Base-by-base conservation (phyloP, 768 basidiomycete species). In the Tricholoma flavovirens region DNA sequence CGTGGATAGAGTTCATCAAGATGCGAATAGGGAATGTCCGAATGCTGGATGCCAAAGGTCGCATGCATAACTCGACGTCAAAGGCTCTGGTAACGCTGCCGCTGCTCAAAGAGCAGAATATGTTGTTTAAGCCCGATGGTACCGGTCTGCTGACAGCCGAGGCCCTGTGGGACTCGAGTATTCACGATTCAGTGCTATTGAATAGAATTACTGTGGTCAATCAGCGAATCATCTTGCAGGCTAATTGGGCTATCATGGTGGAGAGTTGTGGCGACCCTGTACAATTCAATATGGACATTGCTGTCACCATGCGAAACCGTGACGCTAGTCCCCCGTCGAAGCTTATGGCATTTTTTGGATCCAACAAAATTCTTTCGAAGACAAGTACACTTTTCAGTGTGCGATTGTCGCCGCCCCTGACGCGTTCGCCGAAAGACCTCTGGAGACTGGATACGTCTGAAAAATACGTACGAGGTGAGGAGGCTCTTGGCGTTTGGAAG, bases 361-460 rank as follows among this genome's bases (percentile, higher is more conserved):
- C 88, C 6, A 83, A 80, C 19, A 93, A 88, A 67, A 81, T 92
- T 29, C 75, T 93, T 17, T 77, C 84, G 30, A 88, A 89, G 71
- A 83, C 86, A 36, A 90, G 88, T 64, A 83, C 84, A n/a, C 80
- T 97, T 45, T 99, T 95, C 76, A 81, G 77, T 30, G 79, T 98
- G 49, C 79, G 82, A 45, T 77, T 98, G 30, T 83, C 84, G 2
- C 94, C 96, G 11, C 88, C 91, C 14, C 73, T 91, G 58, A 93
- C 91, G 17, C 84, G 92, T 43, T 93, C 89, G 0, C 82, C 92
- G 2, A 84, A 84, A 67, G 94, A 98, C 60, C 76, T 99, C 12
- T 98, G 96, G 97, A 77, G 94, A 38, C 76, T 98, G 51, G 93
- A 99, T 73, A 98, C 96, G 1, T 86, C 90, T 26, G 89, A 91